Conservation (phyloP, 768 basidiomycete genomes). For the Leccinum uliginosum region DNA sequence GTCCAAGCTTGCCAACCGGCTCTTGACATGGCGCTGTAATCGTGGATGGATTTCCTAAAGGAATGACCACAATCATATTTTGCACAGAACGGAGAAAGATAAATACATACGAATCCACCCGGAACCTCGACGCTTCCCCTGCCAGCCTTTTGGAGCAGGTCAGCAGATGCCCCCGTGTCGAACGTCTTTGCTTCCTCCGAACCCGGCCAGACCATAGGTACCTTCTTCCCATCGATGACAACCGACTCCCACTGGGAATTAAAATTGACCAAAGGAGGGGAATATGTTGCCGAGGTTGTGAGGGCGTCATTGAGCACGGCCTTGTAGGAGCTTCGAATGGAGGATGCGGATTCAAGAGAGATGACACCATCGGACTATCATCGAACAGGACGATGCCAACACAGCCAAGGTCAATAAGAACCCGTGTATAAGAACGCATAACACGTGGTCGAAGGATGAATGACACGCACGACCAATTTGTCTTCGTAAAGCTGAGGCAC, state of each 20-base stretch:
- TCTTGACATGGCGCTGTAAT: constrained; percentile 74
- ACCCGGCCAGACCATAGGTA: constrained; percentile 52
- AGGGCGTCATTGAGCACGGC: constrained; percentile 61
- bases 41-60: constrained; percentile 74
- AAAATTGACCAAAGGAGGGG: constrained; percentile 51
- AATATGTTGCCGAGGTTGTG: constrained; percentile 41
- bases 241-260: constrained; percentile 57
- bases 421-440: not conserved
- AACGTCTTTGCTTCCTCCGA: constrained; percentile 52
- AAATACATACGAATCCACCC: constrained; percentile 55
- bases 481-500: constrained; percentile 58
- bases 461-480: constrained; percentile 57
- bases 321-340: constrained; percentile 56
- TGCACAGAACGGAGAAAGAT: not conserved
- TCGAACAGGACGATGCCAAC: not conserved
- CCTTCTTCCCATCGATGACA: constrained; percentile 10
- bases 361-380: constrained; percentile 36
- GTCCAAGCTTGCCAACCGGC: constrained; percentile 65
- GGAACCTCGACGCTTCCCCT: constrained; percentile 62
- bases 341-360: constrained; percentile 42
- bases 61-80: not conserved
- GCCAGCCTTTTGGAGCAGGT: constrained; percentile 55
- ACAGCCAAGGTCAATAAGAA: not conserved
- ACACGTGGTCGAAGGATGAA: not conserved
- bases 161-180: constrained; percentile 59